These are phyloP conservation scores for Leccinum variicolor DNA, from an alignment of 768 basidiomycete species.

Conservation along the genomic window DNA sequence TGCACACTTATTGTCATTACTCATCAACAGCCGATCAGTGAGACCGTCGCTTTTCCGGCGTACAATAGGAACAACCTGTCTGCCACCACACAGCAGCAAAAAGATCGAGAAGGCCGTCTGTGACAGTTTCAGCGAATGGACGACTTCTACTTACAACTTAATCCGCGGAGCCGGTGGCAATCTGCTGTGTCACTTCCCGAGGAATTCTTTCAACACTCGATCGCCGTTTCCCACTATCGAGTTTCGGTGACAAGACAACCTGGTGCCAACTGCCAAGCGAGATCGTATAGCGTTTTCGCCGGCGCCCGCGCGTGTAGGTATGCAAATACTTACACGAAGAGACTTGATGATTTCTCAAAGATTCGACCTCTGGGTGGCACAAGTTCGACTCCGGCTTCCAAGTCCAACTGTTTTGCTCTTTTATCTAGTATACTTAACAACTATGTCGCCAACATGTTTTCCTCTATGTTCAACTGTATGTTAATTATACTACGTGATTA, in stretches of 20 bases:
- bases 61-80: constrained; percentile 21
- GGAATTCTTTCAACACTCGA: not conserved
- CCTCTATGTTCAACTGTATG: too few relatives aligned
- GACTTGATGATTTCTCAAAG: not conserved
- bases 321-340: not conserved
- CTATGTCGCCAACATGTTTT: too few relatives aligned
- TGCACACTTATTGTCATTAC: constrained; percentile 24
- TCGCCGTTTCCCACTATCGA: not conserved
- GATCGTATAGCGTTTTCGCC: not conserved
- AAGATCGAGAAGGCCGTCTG: not conserved
- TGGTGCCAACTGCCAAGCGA: constrained; percentile 1
- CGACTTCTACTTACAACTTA: not conserved
- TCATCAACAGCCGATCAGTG: constrained; percentile 7
- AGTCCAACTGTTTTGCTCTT: too few relatives aligned
- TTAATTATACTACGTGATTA: too few relatives aligned
- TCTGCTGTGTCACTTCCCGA: not conserved
- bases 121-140: not conserved
- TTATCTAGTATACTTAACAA: too few relatives aligned
- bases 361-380: constrained; percentile 1
- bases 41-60: constrained; percentile 17
- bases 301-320: not conserved
- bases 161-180: not conserved
- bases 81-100: constrained; percentile 1
- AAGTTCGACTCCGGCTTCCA: too few relatives aligned
- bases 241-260: not conserved